A percentile compares a stretch with the other conserved stretches of the same genome.
phyloP scores from a whole-genome alignment of 2,329 filamentous ascomycete species.

The Thyridium curvatum region DNA sequence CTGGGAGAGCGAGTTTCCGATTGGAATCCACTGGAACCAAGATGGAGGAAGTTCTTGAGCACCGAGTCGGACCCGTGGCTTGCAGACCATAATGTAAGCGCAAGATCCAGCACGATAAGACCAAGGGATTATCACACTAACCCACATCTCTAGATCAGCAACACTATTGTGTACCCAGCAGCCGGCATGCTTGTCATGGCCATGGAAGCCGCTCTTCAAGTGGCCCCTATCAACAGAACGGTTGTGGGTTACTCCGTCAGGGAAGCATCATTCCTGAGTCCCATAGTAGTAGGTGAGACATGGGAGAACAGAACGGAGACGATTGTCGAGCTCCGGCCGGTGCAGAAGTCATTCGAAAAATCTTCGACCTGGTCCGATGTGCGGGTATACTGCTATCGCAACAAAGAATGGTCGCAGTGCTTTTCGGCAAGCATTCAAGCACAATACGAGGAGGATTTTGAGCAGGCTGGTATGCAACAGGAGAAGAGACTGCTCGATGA shows the following conservation, averaged over 20 bases:
- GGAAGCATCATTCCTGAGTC: slow-evolving; percentile 21
- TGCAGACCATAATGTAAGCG: too few relatives aligned
- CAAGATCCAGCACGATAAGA: too few relatives aligned
- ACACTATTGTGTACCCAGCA: background rate
- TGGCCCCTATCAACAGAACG: too few relatives aligned
- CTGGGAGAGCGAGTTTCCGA: slow-evolving; percentile 1
- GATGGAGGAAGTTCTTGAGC: slow-evolving; percentile 17
- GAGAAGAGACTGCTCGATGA: background rate
- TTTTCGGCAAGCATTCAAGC: slow-evolving; percentile 21
- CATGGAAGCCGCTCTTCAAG: slow-evolving; percentile 1
- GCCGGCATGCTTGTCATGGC: slow-evolving; percentile 3
- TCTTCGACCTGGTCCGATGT: slow-evolving; percentile 20
- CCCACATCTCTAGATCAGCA: background rate
- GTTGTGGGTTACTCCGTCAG: slow-evolving; percentile 19
- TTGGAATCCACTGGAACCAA: slow-evolving; percentile 2
- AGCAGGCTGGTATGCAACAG: slow-evolving; percentile 6
- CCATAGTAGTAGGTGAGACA: slow-evolving; percentile 20
- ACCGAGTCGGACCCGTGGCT: slow-evolving; percentile 24
- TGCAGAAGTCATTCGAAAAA: slow-evolving; percentile 15
- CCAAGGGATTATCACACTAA: too few relatives aligned
- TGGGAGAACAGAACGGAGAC: slow-evolving; percentile 23
- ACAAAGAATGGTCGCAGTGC: slow-evolving; percentile 22
- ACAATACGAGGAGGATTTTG: slow-evolving; percentile 14
- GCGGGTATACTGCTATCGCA: slow-evolving; percentile 15
- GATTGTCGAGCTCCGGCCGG: slow-evolving; percentile 18